A percentile compares a stretch with the other conserved stretches of the same genome.
phyloP scores from a whole-genome alignment of 441 rosid species.

The Hura crepitans region DNA sequence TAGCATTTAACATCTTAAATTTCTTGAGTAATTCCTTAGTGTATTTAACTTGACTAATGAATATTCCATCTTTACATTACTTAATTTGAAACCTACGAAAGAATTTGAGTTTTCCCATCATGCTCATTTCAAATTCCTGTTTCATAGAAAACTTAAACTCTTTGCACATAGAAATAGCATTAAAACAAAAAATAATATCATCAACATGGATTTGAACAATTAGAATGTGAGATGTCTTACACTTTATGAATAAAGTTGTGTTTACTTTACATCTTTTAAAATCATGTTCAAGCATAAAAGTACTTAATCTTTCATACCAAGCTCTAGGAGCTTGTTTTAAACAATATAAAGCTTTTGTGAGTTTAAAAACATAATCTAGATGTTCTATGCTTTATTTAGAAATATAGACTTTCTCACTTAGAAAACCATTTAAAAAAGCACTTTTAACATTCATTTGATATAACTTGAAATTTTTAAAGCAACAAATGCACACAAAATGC shows the following conservation, averaged over 20 bases:
- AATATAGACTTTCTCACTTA: not conserved
- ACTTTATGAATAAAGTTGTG: not conserved
- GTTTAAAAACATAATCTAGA: too few relatives aligned
- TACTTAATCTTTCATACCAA: not conserved
- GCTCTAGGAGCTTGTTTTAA: too few relatives aligned
- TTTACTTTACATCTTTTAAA: not conserved
- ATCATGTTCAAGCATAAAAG: not conserved
- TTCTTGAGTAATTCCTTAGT: not conserved
- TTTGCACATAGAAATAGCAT: not conserved
- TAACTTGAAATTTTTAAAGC: not conserved
- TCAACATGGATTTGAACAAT: too few relatives aligned
- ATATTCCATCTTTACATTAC: not conserved
- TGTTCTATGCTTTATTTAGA: too few relatives aligned
- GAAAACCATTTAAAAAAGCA: not conserved
- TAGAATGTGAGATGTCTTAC: too few relatives aligned
- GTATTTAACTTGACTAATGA: not conserved
- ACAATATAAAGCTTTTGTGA: too few relatives aligned
- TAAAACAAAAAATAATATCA: too few relatives aligned
- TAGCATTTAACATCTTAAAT: not conserved
- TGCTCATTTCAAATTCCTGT: not conserved
- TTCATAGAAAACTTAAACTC: not conserved
- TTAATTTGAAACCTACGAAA: not conserved
- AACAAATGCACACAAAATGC: not conserved
- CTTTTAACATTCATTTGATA: not conserved
- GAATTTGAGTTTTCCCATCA: not conserved